Evolutionary conservation across 345 rosid genomes (phyloP).

Genomic region (Salix brachista): DNA sequence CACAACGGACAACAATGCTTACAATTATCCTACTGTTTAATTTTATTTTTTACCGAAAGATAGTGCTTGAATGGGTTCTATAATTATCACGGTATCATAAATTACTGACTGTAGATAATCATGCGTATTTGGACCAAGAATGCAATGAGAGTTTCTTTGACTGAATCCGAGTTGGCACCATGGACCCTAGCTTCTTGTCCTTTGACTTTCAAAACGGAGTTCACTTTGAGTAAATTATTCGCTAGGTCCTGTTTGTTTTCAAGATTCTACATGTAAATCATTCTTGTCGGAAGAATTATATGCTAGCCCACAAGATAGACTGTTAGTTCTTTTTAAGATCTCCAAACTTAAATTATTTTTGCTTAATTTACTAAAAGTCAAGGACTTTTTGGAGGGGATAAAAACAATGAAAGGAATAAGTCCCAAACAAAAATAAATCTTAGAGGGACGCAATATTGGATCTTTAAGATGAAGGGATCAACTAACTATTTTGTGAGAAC

Average conservation of each 20-base stretch:
- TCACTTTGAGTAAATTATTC: neutral
- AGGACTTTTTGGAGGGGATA: neutral
- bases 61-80: no score
- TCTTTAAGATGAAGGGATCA: neutral
- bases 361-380: neutral
- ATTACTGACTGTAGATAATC: neutral
- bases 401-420: neutral
- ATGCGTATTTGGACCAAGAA: neutral
- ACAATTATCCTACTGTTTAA: no score
- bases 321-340: neutral
- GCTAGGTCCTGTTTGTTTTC: neutral
- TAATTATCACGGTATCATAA: neutral
- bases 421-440: neutral
- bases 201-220: slow-evolving; percentile 6
- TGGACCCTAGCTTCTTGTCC: neutral
- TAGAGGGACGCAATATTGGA: neutral
- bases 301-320: neutral
- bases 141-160: neutral
- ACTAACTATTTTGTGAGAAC: neutral
- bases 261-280: neutral
- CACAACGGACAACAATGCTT: no score
- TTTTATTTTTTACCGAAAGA: no score
- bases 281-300: neutral
- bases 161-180: slow-evolving; percentile 6
- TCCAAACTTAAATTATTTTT: neutral